These are phyloP conservation scores for Phytophthora litchii DNA, from an alignment of 352 stramenopile species.

Conservation along the genomic window DNA sequence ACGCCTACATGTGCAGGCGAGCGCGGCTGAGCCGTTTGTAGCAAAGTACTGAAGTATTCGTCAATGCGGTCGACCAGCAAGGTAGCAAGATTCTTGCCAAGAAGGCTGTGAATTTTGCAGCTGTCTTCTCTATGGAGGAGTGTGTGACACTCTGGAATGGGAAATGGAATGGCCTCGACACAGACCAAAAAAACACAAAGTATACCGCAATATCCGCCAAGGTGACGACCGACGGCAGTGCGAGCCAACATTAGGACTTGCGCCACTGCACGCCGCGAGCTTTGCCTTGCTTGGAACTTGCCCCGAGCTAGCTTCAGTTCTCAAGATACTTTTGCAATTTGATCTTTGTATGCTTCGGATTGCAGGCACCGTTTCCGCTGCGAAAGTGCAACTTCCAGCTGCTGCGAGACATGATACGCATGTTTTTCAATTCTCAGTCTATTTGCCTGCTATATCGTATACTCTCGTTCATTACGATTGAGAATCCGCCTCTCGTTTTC, in stretches of 20 bases:
- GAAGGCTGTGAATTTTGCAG: conserved; percentile 4
- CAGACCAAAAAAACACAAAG: background rate
- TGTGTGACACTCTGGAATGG: conserved; percentile 21
- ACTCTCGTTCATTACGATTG: background rate
- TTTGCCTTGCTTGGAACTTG: conserved; percentile 24
- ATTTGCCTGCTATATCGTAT: background rate
- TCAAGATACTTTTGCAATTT: conserved; percentile 25
- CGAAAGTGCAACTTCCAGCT: background rate
- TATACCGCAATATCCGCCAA: background rate
- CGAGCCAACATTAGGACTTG: conserved; percentile 11
- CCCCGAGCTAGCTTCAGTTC: conserved; percentile 12
- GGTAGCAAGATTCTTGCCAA: conserved; percentile 1
- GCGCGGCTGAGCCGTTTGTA: too few relatives aligned
- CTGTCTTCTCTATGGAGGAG: conserved; percentile 19
- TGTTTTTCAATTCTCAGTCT: background rate
- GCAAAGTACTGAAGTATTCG: too few relatives aligned
- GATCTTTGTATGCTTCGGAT: conserved; percentile 7
- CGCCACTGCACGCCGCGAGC: conserved; percentile 16
- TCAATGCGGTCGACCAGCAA: background rate
- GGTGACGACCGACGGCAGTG: conserved; percentile 18
- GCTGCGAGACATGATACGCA: background rate
- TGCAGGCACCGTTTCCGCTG: background rate
- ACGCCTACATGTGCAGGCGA: background rate
- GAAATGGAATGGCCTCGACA: conserved; percentile 9
- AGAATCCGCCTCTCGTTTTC: too few relatives aligned